phyloP scores from a whole-genome alignment of 2,329 filamentous ascomycete genomes.

The Venturia pyrina region DNA sequence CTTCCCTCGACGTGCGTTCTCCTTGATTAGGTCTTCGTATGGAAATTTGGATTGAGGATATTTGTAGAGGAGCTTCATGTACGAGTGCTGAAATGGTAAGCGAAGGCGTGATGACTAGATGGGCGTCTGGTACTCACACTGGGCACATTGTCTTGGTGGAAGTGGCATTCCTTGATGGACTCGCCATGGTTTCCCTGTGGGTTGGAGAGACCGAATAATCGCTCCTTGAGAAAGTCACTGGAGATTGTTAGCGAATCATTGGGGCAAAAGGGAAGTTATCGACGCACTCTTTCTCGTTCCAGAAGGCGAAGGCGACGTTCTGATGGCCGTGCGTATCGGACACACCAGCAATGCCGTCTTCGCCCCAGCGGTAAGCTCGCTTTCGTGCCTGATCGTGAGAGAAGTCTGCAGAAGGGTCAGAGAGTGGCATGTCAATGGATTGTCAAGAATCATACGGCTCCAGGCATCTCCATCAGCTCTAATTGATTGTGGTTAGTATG shows the following conservation, averaged over 20 bases:
- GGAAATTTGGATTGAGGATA: conserved; percentile 88
- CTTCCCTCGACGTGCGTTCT: conserved; percentile 69
- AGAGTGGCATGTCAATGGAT: conserved; percentile 9
- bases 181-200: conserved; percentile 96
- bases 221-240: conserved; percentile 87
- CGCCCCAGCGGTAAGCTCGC: conserved; percentile 86
- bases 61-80: conserved; percentile 99
- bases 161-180: conserved; percentile 93
- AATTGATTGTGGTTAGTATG: conserved; percentile 10
- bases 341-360: conserved; percentile 93
- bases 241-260: conserved; percentile 28
- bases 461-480: conserved; percentile 83
- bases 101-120: conserved; percentile 11
- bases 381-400: conserved; percentile 85
- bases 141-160: conserved; percentile 91
- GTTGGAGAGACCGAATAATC: conserved; percentile 89
- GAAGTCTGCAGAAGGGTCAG: conserved; percentile 56
- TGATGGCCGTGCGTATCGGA: conserved; percentile 85
- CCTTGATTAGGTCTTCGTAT: conserved; percentile 76
- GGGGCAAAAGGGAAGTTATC: neutral
- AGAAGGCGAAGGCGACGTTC: conserved; percentile 92
- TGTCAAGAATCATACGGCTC: conserved; percentile 59
- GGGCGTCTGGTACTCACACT: conserved; percentile 37
- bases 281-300: conserved; percentile 88
- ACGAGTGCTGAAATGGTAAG: conserved; percentile 61